These are phyloP conservation scores for Zangia roseola DNA, from an alignment of 768 basidiomycete species.

Conservation along the genomic window DNA sequence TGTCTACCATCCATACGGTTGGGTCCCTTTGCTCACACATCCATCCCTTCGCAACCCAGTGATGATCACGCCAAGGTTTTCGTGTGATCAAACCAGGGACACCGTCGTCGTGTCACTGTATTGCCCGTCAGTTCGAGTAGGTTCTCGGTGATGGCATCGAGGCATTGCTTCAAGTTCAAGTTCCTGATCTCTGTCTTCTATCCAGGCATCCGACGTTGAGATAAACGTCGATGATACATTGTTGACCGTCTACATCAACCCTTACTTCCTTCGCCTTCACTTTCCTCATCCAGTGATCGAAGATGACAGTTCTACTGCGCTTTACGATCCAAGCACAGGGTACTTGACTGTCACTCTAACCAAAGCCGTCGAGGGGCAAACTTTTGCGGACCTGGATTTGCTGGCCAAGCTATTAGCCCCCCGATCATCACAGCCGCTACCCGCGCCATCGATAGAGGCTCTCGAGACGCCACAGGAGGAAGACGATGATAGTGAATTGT, in stretches of 20 bases:
- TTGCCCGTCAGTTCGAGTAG: conserved; percentile 71
- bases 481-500: conserved; percentile 40
- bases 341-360: conserved; percentile 70
- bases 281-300: conserved; percentile 66
- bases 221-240: conserved; percentile 70
- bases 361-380: conserved; percentile 63
- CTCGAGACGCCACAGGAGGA: conserved; percentile 32
- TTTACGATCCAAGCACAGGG: conserved; percentile 78
- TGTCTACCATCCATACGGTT: not conserved
- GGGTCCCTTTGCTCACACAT: not conserved
- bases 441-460: conserved; percentile 57
- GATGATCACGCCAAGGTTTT: conserved; percentile 81
- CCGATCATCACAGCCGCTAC: conserved; percentile 38
- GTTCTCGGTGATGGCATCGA: conserved; percentile 18
- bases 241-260: conserved; percentile 75
- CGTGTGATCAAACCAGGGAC: conserved; percentile 58
- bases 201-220: conserved; percentile 79
- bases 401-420: conserved; percentile 77
- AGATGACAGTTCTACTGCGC: conserved; percentile 63
- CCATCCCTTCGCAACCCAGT: not conserved
- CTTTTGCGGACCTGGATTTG: conserved; percentile 77
- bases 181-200: conserved; percentile 2
- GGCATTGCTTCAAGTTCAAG: not conserved
- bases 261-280: conserved; percentile 80
- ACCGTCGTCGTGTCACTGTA: conserved; percentile 61